Evolutionary conservation across 2,329 filamentous ascomycete species (phyloP).

Genomic region (Helicocarpus griseus): DNA sequence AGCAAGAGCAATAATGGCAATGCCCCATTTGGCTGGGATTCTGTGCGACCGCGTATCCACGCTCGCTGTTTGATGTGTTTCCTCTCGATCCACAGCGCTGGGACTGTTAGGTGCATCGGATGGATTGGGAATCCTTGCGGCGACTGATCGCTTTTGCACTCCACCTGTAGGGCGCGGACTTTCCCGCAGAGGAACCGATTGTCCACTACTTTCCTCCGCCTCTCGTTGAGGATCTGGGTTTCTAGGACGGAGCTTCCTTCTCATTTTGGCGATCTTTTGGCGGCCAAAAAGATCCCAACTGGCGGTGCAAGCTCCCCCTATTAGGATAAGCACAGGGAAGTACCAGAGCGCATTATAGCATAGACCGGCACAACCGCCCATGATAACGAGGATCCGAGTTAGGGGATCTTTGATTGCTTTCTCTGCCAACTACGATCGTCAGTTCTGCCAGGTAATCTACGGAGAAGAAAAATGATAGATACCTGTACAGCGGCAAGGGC

Average conservation of each 20-base stretch:
- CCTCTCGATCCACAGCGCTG: not conserved
- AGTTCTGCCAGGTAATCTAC: not conserved
- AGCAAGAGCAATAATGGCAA: constrained; percentile 36
- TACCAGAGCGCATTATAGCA: constrained; percentile 68
- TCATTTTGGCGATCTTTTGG: constrained; percentile 31
- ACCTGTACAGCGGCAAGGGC: constrained; percentile 55
- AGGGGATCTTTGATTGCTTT: constrained; percentile 59
- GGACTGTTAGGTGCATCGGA: not conserved
- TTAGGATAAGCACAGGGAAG: constrained; percentile 55
- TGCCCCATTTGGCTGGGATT: constrained; percentile 11
- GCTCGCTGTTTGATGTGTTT: not conserved
- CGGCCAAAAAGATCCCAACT: constrained; percentile 49
- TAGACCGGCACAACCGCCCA: constrained; percentile 54
- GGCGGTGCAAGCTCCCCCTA: constrained; percentile 44
- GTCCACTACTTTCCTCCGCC: constrained; percentile 10
- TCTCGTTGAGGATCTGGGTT: constrained; percentile 6
- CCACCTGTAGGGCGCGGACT: not conserved
- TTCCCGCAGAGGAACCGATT: constrained; percentile 6
- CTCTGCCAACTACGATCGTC: constrained; percentile 44
- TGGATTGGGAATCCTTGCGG: constrained; percentile 6
- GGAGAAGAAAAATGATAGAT: not conserved
- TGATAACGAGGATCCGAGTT: constrained; percentile 54
- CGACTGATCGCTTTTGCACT: constrained; percentile 10
- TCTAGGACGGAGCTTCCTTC: constrained; percentile 15
- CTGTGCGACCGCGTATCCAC: constrained; percentile 10